Evolutionary conservation across 176 grass and related monocot genomes (phyloP), one percentile per base, ranked within the genome.

Genomic region (Lolium perenne): DNA sequence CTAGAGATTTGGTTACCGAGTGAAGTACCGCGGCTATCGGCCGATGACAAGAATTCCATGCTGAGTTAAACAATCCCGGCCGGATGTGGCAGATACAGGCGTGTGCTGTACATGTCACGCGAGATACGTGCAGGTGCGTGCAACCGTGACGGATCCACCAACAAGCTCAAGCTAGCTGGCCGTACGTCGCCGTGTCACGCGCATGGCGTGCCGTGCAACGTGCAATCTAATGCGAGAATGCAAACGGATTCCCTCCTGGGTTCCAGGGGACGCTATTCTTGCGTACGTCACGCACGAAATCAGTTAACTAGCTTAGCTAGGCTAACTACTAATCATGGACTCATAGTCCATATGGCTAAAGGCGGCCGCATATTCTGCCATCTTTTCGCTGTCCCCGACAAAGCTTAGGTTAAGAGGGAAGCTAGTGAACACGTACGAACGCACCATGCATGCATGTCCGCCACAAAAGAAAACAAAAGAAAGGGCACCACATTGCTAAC

Each of bases 171-270:
- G 22, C 41, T 64, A 1, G 25, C 62, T 32, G 10, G 11, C 21
- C 59, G 43, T 51, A 51, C 49, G 49, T 80, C 2, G 73, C 25
- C 47, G 22, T 35, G 73, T 76, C 73, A 76, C 25, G 73, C 73
- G 48, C 48, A 32, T 54, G 18, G 43, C 8, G 35, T 10, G 47
- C 6, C 41, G 43, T 20, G 81, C 81, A 61, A 20, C 47, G 40
- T 75, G 40, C 54, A 10, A 16, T n/a, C 45, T 10, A 45, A 10
- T 32, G 16, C n/a, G 4, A 48, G 61, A 20, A 32, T 57, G 63
- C 75, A 80, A 80, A 86, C 50, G 41, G 76, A 48, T 81, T 14
- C 10, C 46, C 77, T 53, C 77, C 84, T 80, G 8, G 53, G 47
- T 70, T 87, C 61, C 67, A 74, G 56, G 45, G 40, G 46, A 41